Evolutionary conservation across 2,329 filamentous ascomycete species (phyloP), one percentile per base, ranked within the genome.

Genomic region (Xylaria sp.): DNA sequence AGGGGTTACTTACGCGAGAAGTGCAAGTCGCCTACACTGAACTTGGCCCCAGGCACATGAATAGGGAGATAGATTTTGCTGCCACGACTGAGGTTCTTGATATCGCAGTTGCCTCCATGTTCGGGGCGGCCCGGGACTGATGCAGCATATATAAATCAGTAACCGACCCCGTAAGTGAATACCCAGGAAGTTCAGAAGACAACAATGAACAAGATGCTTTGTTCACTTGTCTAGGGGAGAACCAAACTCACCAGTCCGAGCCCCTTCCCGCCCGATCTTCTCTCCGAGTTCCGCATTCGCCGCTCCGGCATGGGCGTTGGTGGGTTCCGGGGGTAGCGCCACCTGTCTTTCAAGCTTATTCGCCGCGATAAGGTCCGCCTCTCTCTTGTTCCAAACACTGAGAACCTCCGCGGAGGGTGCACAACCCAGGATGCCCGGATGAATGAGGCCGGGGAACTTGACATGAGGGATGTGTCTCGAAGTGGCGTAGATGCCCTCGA

Each of bases 71-170:
- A 96, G 0, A 95, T 89, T 70, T 92, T 93, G 59, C 82, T 87
- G 1, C 90, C 91, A 5, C 90, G 79, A 1, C 83, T 88, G 35
- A 95, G 79, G 68, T 94, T 94, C 77, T 95, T 95, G 74, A 95
- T 94, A 66, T 96, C 91, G 71, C 91, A 94, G 69, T 96, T 96
- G 0, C 92, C 92, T 11, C 92, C 92, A 67, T 95, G 89, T 69
- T 95, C 91, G 0, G 91, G 91, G 0, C 91, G 79, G 1, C 92
- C 87, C 0, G 92, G 92, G 52, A 97, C 88, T 0, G 18, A 18
- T 35, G 49, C 5, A 18, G 46, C 5, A 5, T 37, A 30, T 9
- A 10, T 6, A n/a, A 39, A 44, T 61, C 3, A 59, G 52, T 48
- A n/a, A 30, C 18, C 18, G n/a, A 30, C 13, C 19, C 37, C 34